Evolutionary conservation across 2,329 filamentous ascomycete genomes (phyloP), one percentile per base, ranked within the genome.

Genomic region (Sporothrix brasiliensis): DNA sequence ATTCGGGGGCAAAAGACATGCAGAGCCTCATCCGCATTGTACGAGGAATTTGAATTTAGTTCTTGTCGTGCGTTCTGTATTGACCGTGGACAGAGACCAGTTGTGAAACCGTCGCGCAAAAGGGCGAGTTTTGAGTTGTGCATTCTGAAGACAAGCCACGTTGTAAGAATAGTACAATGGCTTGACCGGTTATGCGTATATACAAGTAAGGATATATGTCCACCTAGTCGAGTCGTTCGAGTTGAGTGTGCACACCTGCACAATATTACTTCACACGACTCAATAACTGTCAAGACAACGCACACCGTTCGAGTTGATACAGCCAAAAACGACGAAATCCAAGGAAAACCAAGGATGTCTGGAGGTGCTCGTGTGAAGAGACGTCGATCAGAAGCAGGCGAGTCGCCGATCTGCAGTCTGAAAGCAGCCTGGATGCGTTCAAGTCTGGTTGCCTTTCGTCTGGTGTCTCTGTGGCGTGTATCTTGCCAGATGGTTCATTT

Each of bases 131-230:
- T 63, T 34, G 34, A 34, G 24, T 9, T 19, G 27, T 50, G 24
- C 61, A 30, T 47, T 30, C 49, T 47, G 11, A 49, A 13, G 14
- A 47, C 44, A n/a, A 24, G 3, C 30, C 11, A 49, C 3, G 4
- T 41, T 65, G 44, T 65, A 16, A 50, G 61, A 34, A 50, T 65
- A 19, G 16, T 65, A 14, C 44, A 65, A 65, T 50, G 61, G 61
- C 61, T 65, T 49, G 14, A 50, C 6, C 13, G 14, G 10, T 65
- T 50, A 21, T 49, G 61, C 44, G 50, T 30, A 34, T 65, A 50
- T 6, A n/a, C n/a, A 19, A 34, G 30, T 65, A 50, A n/a, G 44
- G 14, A 50, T 50, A 50, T 34, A 50, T 47, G 21, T 39, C 7
- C 24, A 34, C 34, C 4, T 34, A 7, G 34, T 34, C 34, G 34